Base-by-base conservation (phyloP, 169 alveolate species). In the Theileria luwenshuni region DNA sequence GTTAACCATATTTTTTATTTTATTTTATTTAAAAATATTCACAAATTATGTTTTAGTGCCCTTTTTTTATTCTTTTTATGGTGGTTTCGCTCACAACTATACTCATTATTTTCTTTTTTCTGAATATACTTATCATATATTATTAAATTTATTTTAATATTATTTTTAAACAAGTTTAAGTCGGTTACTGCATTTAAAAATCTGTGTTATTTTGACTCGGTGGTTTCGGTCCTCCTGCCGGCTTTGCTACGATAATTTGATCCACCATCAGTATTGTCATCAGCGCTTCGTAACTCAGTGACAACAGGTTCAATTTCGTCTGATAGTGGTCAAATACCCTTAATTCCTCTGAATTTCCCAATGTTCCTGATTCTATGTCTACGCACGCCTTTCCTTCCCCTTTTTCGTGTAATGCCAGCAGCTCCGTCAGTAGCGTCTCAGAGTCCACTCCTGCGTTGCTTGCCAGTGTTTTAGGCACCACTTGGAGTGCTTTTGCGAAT, bases 141-240 rank as follows among this genome's bases (percentile, higher is more conserved):
- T 38, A n/a, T n/a, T 28, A 28, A 67, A 67, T 17, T 21, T 68
- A 21, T 27, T 23, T 38, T 64, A 7, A 19, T 64, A 17, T 25
- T 35, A 64, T 64, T 19, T 41, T n/a, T n/a, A n/a, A n/a, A 42
- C 12, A 62, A 27, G 25, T 23, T n/a, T 41, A n/a, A n/a, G n/a
- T n/a, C n/a, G n/a, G n/a, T n/a, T n/a, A n/a, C 45, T 38, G 17
- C 45, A 7, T 33, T 73, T 71, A 79, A 7, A 81, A 74, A 68
- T 81, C 89, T 32, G 89, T 84, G n/a, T 79, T 65, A 23, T 79
- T 83, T 17, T 89, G 84, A 7, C 73, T 83, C 48, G 95, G 91
- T 28, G 96, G 97, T 41, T 94, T 94, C 30, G 99, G 99, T 19
- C 99, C 99, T 32, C 99, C 99, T 19, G 99, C 99, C 17, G 99